Base-by-base conservation (phyloP, 208 protist genomes). In the Leishmania braziliensis region DNA sequence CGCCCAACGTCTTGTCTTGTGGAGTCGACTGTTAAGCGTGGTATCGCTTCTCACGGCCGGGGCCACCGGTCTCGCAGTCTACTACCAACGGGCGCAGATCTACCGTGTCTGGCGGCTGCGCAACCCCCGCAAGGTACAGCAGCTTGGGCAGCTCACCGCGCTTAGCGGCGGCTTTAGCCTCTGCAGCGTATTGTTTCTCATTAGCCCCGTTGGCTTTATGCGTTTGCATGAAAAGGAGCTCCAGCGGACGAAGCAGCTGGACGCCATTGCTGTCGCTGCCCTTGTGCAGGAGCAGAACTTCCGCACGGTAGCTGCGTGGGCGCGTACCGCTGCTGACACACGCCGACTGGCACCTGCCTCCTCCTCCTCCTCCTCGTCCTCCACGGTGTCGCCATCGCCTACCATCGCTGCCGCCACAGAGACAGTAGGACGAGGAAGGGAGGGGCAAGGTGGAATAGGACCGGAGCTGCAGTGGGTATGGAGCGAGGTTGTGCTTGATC, bases 81-180 rank as follows among this genome's bases (percentile, higher is more conserved):
- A 88, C 73, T 91, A 88, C 83, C 85, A 88, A 2, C 63, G 86
- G 18, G 83, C 88, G 26, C 65, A 90, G 81, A 81, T 94, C 18
- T 77, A 94, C 50, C 84, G 87, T 5, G 90, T 92, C 12, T 93
- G 90, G 90, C 86, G 90, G 5, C 46, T 93, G 33, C 88, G 90
- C 48, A 12, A 90, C 75, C 86, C 90, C 5, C 73, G 33, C 23
- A 66, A 63, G 2, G 88, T 91, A 33, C 76, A 48, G 5, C 66
- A 70, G 60, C 84, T 91, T 12, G 77, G 77, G 53, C 63, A 69
- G 14, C 43, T 82, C 10, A 77, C 78, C 70, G 75, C 76, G 54
- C 29, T 5, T 36, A 68, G 85, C 39, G 80, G 62, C 0, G 69
- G 53, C 26, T 65, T 84, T 26, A 62, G 83, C 62, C 33, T 88